phyloP scores from a whole-genome alignment of 2,329 filamentous ascomycete species.

The Coleophoma cylindrospora region DNA sequence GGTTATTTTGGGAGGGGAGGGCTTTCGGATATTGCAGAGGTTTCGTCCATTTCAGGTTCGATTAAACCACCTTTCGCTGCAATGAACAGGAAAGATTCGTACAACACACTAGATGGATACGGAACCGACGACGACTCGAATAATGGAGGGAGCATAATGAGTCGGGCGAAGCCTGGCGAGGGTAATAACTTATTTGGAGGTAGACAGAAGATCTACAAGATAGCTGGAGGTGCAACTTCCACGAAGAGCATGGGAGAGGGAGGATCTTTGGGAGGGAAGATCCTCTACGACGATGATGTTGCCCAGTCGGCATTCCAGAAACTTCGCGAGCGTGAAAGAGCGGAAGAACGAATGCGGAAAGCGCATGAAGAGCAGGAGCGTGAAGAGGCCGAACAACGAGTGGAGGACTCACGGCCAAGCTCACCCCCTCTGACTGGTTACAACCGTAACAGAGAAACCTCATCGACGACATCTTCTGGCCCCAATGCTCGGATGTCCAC shows the following conservation, averaged over 20 bases:
- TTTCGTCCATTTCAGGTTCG: conserved; percentile 69
- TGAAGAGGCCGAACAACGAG: conserved; percentile 27
- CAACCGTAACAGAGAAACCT: conserved; percentile 76
- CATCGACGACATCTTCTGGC: conserved; percentile 71
- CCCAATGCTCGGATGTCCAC: conserved; percentile 73
- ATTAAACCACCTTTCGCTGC: conserved; percentile 52
- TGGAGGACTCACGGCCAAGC: conserved; percentile 39
- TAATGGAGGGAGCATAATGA: conserved; percentile 71
- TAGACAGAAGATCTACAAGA: conserved; percentile 91
- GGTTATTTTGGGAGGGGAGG: conserved; percentile 40
- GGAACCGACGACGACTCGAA: conserved; percentile 61
- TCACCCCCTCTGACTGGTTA: conserved; percentile 58
- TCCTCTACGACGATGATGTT: conserved; percentile 84
- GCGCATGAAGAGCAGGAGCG: conserved; percentile 33
- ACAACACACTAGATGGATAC: conserved; percentile 53
- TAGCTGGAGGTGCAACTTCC: conserved; percentile 48
- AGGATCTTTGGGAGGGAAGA: conserved; percentile 41
- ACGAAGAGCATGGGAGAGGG: conserved; percentile 33
- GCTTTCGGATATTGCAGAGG: conserved; percentile 84
- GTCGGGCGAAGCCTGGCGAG: conserved; percentile 73
- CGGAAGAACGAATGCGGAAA: conserved; percentile 40
- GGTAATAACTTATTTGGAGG: conserved; percentile 94
- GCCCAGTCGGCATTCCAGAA: conserved; percentile 78
- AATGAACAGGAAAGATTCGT: conserved; percentile 59
- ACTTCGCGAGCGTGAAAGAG: conserved; percentile 46